A percentile compares a stretch with the other conserved stretches of the same genome.
Conservation (phyloP, 1,284 basidiomycete species). For the Abortiporus biennis region DNA sequence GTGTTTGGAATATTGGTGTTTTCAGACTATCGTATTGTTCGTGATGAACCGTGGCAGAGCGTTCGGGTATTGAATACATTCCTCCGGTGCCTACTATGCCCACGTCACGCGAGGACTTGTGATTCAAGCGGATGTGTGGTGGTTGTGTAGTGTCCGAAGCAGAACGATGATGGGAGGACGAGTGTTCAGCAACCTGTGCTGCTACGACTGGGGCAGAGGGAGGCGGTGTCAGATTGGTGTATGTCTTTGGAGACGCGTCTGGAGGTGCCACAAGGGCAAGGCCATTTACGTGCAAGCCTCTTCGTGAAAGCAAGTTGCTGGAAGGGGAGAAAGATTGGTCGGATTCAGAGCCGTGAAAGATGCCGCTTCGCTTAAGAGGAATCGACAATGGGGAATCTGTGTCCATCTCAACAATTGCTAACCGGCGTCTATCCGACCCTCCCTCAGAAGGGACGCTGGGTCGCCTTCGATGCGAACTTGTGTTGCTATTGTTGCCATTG, state of each 20-base stretch:
- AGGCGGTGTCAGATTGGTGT: slow-evolving; percentile 47
- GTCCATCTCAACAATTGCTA: slow-evolving; percentile 61
- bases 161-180: slow-evolving; percentile 32
- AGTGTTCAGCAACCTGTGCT: slow-evolving; percentile 16
- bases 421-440: slow-evolving; percentile 54
- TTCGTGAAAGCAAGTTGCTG: slow-evolving; percentile 32
- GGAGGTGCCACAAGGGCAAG: slow-evolving; percentile 64
- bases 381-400: slow-evolving; percentile 16
- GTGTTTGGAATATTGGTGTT: slow-evolving; percentile 47
- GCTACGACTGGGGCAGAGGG: slow-evolving; percentile 34
- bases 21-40: slow-evolving; percentile 15
- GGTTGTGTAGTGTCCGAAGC: slow-evolving; percentile 37
- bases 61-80: slow-evolving; percentile 10
- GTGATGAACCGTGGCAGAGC: slow-evolving; percentile 3
- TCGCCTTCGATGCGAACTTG: slow-evolving; percentile 25
- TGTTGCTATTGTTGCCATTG: slow-evolving; percentile 13
- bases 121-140: slow-evolving; percentile 16
- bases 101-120: slow-evolving; percentile 47
- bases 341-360: slow-evolving; percentile 7
- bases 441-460: slow-evolving; percentile 51
- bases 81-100: slow-evolving; percentile 45
- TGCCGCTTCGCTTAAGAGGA: slow-evolving; percentile 19
- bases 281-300: slow-evolving; percentile 40
- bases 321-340: slow-evolving; percentile 15
- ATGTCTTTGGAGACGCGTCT: slow-evolving; percentile 51